Base-by-base conservation (phyloP, 306 rosid genomes). In the Dryas alaskensis region DNA sequence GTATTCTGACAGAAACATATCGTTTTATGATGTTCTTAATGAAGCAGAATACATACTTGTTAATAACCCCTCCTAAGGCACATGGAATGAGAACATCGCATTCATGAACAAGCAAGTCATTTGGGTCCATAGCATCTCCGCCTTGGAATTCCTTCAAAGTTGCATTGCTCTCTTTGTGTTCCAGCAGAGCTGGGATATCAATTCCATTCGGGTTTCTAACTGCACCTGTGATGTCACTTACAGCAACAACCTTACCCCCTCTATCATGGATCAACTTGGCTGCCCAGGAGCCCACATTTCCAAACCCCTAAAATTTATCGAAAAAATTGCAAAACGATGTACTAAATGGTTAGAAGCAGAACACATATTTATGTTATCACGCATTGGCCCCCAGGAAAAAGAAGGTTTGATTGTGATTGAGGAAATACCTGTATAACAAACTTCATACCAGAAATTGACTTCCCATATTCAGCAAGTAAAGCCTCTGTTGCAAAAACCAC, bases 211-310 rank as follows among this genome's bases (percentile, higher is more conserved):
- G 78, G 58, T 88, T 91, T 68, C 63, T 73, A 12, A 91, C 64
- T 49, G 97, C 93, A 73, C 97, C 94, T 0, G 86, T 80, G 76
- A 91, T 82, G 78, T 91, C 97, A 71, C 97, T 87, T 25, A 91
- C 85, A 45, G 89, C 97, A 77, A 91, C 47, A 37, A 91, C 78
- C 74, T 87, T 86, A 69, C 90, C 94, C 3, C 92, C 92, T 81
- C 84, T 88, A 67, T 88, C 92, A 49, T 63, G 80, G 60, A 91
- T 62, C 37, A 84, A 79, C 78, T 77, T 88, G 48, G 92, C 89
- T 47, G 93, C 92, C 90, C 92, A 91, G 0, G 92, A 85, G 39
- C 97, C 97, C 64, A 89, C 91, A 55, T 86, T 89, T 66, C 93
- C 88, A 63, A 89, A 87, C 52, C 92, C 95, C 95, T 89, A 55